phyloP scores from a whole-genome alignment of 352 stramenopile species.

The Globisporangium abappressorium region DNA sequence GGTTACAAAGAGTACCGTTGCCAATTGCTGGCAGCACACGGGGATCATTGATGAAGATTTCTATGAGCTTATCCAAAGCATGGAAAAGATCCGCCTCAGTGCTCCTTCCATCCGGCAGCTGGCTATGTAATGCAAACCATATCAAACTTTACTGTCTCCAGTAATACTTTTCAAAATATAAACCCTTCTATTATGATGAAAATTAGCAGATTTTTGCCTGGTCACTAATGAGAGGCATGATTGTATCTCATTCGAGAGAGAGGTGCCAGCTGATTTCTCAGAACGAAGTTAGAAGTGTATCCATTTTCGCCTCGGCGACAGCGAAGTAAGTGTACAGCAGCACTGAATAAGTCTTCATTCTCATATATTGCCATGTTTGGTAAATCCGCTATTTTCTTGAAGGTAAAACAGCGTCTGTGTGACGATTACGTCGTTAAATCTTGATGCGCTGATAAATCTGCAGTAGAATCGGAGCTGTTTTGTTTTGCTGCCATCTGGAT shows the following conservation, averaged over 20 bases:
- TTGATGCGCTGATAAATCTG: not conserved
- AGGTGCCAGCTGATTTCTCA: not conserved
- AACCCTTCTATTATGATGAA: no score
- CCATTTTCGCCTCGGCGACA: not conserved
- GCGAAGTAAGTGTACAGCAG: not conserved
- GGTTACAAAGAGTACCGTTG: no score
- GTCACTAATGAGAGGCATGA: no score
- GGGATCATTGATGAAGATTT: no score
- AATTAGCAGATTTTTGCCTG: no score
- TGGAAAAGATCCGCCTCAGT: no score
- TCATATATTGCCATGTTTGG: not conserved
- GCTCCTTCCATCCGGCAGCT: no score
- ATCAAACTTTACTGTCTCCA: no score
- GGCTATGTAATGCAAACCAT: no score
- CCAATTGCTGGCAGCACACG: no score
- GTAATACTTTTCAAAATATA: no score
- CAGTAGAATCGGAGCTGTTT: not conserved
- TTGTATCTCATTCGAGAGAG: not conserved
- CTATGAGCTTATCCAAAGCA: no score
- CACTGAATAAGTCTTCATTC: not conserved
- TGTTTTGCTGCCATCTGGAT: not conserved
- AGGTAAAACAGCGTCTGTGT: not conserved
- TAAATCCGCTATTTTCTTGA: not conserved
- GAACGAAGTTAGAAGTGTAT: constrained; percentile 10
- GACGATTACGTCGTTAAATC: not conserved